Evolutionary conservation across 2,329 filamentous ascomycete genomes (phyloP).

Genomic region (Nemania sp.): DNA sequence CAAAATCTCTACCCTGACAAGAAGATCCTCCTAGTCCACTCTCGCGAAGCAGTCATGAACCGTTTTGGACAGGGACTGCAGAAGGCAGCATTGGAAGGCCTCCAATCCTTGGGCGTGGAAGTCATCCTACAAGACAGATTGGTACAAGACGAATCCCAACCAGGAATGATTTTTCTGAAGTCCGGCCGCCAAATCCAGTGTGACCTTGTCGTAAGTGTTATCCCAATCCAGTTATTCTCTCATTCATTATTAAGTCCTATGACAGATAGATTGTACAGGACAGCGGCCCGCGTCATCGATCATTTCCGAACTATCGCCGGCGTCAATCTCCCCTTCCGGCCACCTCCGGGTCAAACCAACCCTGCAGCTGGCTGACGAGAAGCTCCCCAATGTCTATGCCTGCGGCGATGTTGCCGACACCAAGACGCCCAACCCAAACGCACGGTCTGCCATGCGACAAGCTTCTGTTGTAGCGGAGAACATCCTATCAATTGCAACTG

Average conservation of each 20-base stretch:
- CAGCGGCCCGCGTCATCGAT: conserved; percentile 1
- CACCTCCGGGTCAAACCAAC: conserved; percentile 8
- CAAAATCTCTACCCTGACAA: conserved; percentile 14
- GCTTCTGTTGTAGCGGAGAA: conserved; percentile 14
- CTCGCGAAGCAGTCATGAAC: conserved; percentile 11
- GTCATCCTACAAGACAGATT: conserved; percentile 10
- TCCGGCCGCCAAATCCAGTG: conserved; percentile 11
- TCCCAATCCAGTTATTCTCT: not conserved
- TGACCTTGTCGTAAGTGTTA: conserved; percentile 8
- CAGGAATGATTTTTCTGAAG: not conserved
- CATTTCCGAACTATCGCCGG: not conserved
- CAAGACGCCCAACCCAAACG: conserved; percentile 10
- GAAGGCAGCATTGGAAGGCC: conserved; percentile 2
- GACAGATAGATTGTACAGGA: conserved; percentile 7
- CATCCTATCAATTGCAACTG: not conserved
- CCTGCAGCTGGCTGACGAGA: not conserved
- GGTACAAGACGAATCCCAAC: not conserved
- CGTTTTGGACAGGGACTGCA: conserved; percentile 11
- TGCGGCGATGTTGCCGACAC: conserved; percentile 14
- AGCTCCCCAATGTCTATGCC: conserved; percentile 7
- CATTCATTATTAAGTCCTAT: not conserved
- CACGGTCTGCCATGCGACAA: conserved; percentile 9
- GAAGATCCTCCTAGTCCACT: conserved; percentile 13
- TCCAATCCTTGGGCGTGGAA: conserved; percentile 6
- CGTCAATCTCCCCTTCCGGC: conserved; percentile 4